These are phyloP conservation scores for Pyrrhoderma lamaoense DNA, from an alignment of 1,284 basidiomycete species.

Conservation along the genomic window DNA sequence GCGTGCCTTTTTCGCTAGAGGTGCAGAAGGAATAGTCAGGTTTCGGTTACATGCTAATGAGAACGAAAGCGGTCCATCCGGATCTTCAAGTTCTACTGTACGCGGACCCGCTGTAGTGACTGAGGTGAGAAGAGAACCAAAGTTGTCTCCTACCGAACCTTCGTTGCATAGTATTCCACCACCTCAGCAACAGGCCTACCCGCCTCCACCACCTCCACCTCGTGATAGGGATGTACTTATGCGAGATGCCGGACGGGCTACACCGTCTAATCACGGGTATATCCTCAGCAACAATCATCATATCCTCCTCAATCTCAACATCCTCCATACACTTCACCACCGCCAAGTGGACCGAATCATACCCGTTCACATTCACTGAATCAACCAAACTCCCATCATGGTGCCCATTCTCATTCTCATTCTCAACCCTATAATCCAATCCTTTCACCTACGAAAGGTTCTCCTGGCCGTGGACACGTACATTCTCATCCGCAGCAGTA, in stretches of 20 bases:
- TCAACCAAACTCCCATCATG: neutral
- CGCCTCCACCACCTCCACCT: neutral
- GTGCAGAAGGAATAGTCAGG: slow-evolving; percentile 65
- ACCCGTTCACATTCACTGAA: too few relatives aligned
- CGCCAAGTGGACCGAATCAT: too few relatives aligned
- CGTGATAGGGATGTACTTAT: neutral
- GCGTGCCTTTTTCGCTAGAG: slow-evolving; percentile 67
- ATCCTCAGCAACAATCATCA: neutral
- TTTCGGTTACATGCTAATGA: slow-evolving; percentile 26
- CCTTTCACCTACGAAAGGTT: too few relatives aligned
- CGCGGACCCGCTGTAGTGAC: neutral
- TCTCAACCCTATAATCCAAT: neutral
- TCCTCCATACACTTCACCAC: too few relatives aligned
- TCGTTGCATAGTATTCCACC: too few relatives aligned
- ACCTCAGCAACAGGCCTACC: neutral
- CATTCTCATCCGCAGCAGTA: neutral
- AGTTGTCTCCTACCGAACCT: too few relatives aligned
- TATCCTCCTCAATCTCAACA: neutral
- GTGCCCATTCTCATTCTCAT: neutral
- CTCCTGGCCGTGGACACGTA: neutral
- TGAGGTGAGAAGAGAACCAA: too few relatives aligned
- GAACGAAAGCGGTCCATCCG: neutral
- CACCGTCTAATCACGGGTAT: neutral
- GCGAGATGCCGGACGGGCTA: neutral
- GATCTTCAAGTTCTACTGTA: neutral